phyloP scores from a whole-genome alignment of 345 rosid species.

The Brassica juncea region DNA sequence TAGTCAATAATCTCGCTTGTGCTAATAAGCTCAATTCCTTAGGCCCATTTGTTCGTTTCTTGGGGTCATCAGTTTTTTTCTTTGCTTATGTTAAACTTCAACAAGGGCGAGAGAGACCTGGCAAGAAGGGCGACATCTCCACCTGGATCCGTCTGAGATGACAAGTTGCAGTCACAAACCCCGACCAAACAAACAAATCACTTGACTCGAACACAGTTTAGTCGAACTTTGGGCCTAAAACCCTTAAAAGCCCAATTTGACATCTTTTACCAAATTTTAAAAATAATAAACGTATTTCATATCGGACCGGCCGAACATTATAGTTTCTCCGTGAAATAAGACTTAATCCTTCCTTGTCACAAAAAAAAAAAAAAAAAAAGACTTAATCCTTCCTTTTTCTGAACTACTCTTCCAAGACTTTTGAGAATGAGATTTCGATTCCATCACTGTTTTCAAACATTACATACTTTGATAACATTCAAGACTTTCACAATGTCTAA shows the following conservation, averaged over 20 bases:
- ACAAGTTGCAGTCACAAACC: background rate
- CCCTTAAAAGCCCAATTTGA: background rate
- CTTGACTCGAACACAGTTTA: background rate
- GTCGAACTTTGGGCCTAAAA: constrained; percentile 4
- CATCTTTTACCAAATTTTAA: background rate
- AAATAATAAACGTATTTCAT: too few species aligned
- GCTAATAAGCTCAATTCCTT: background rate
- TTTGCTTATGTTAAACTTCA: background rate
- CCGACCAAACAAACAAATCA: background rate
- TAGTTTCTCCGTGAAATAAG: too few species aligned
- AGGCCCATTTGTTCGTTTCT: constrained; percentile 7
- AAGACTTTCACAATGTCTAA: background rate
- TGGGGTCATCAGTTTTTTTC: background rate
- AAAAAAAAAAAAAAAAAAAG: too few species aligned
- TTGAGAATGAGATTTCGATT: background rate
- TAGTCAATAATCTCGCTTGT: constrained; percentile 19
- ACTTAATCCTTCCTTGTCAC: too few species aligned
- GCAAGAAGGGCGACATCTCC: background rate
- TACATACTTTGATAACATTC: background rate
- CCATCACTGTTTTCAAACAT: background rate
- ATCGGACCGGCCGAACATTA: background rate
- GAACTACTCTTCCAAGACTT: background rate
- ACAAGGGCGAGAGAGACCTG: background rate
- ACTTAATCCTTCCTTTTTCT: too few species aligned
- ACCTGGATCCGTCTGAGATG: background rate